Base-by-base conservation (phyloP, 2,329 filamentous ascomycete genomes). In the Pyrenophora tritici-repentis region DNA sequence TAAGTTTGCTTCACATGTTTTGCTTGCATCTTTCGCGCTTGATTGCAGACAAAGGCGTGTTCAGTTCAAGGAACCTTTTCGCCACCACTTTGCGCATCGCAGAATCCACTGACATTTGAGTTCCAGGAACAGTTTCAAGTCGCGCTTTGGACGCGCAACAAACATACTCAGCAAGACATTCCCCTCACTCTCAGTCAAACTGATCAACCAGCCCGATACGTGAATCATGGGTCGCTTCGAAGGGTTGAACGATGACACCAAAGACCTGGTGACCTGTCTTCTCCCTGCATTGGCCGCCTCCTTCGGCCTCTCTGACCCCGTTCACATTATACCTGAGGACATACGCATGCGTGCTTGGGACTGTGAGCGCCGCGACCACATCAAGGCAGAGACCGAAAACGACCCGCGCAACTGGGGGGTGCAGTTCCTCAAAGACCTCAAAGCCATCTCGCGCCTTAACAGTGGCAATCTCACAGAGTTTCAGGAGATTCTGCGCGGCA, bases 301-400 rank as follows among this genome's bases (percentile, higher is more conserved):
- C 24, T 73, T 63, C 39, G 47, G 58, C 0, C 36, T 71, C 18
- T 31, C 56, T 1, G 52, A 67, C n/a, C 42, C 56, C 4, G 41
- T 61, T 6, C 63, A 70, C 1, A 61, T 70, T 48, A 70, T 73
- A 24, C 70, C 69, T 1, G 50, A 63, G 22, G 66, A 72, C n/a
- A 72, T 73, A 29, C 67, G 69, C 37, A 72, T 73, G 68, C 68
- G 70, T n/a, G 51, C 54, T 7, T 73, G 69, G 67, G 70, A 73
- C 52, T 68, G 66, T 29, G 68, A 71, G 20, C 59, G 67, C 12
- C 64, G 67, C 16, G 68, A 72, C 14, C 68, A 72, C 47, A 70
- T 71, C 58, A 66, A 63, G 39, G 55, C 63, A 42, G 26, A 71
- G 50, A 62, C 68, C 0, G 70, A 73, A 50, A 63, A 71, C 24